phyloP scores from a whole-genome alignment of 805 yeast species.

The Sugiyamaella marilandica region DNA sequence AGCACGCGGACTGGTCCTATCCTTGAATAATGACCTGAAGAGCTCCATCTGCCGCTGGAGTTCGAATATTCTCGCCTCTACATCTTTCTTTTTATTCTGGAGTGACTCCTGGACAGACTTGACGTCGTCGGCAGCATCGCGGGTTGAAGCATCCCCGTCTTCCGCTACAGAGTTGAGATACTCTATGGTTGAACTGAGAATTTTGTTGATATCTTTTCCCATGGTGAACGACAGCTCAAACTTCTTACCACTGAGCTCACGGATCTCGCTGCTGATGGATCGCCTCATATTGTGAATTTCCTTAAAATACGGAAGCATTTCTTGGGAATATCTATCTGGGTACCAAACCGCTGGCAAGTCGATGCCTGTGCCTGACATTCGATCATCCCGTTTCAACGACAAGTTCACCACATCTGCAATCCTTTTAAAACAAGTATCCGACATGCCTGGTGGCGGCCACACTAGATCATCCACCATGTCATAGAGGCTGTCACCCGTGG shows the following conservation, averaged over 20 bases:
- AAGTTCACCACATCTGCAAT: conserved; percentile 22
- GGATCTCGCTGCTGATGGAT: conserved; percentile 12
- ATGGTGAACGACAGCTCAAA: conserved; percentile 15
- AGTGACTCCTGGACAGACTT: neutral
- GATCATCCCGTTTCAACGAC: conserved; percentile 25
- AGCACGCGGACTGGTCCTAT: conserved; percentile 1
- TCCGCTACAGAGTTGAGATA: conserved; percentile 10
- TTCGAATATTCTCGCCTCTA: neutral
- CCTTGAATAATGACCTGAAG: conserved; percentile 12
- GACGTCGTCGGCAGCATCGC: conserved; percentile 16
- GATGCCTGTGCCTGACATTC: conserved; percentile 23
- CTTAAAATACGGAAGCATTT: conserved; percentile 7
- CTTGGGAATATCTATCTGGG: conserved; percentile 22
- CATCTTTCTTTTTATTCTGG: neutral
- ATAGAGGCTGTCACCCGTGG: conserved; percentile 16
- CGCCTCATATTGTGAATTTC: conserved; percentile 8
- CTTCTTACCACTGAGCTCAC: conserved; percentile 9
- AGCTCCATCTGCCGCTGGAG: neutral
- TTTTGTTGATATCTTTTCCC: conserved; percentile 20
- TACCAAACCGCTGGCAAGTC: conserved; percentile 17
- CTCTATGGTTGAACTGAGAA: conserved; percentile 13
- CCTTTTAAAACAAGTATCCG: conserved; percentile 17
- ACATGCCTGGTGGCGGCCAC: conserved; percentile 16
- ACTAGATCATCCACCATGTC: conserved; percentile 22
- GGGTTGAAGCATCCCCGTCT: neutral